phyloP scores from a whole-genome alignment of 2,329 filamentous ascomycete species.

The Davidsoniella virescens region DNA sequence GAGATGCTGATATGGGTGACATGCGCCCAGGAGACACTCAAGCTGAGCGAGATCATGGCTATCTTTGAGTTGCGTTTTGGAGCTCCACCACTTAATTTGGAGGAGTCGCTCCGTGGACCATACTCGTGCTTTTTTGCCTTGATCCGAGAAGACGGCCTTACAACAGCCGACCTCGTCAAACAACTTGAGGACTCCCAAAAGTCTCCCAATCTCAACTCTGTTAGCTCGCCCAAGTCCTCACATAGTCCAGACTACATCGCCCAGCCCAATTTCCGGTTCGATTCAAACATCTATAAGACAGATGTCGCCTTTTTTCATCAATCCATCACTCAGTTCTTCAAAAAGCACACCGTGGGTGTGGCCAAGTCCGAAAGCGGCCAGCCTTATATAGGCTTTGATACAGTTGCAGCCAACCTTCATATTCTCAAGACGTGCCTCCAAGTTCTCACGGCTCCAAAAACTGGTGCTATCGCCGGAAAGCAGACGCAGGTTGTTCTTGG shows the following conservation, averaged over 20 bases:
- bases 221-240: conserved; percentile 17
- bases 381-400: conserved; percentile 22
- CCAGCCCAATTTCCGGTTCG: conserved; percentile 23
- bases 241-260: conserved; percentile 20
- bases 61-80: conserved; percentile 27
- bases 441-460: conserved; percentile 23
- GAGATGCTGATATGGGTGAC: conserved; percentile 30
- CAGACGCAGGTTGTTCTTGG: conserved; percentile 4
- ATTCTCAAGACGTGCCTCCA: conserved; percentile 24
- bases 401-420: conserved; percentile 21
- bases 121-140: conserved; percentile 32
- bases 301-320: conserved; percentile 23
- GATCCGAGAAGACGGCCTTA: conserved; percentile 27
- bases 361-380: conserved; percentile 6
- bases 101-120: conserved; percentile 27
- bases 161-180: conserved; percentile 26
- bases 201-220: conserved; percentile 4
- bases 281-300: conserved; percentile 26
- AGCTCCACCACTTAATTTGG: conserved; percentile 25
- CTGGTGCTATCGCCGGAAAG: neutral
- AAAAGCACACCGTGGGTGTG: conserved; percentile 12
- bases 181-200: conserved; percentile 20
- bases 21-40: conserved; percentile 28
- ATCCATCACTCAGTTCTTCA: conserved; percentile 14
- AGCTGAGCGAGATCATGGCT: conserved; percentile 28